Base-by-base conservation (phyloP, 2,329 filamentous ascomycete species). In the Westerdykella aurantiaca region DNA sequence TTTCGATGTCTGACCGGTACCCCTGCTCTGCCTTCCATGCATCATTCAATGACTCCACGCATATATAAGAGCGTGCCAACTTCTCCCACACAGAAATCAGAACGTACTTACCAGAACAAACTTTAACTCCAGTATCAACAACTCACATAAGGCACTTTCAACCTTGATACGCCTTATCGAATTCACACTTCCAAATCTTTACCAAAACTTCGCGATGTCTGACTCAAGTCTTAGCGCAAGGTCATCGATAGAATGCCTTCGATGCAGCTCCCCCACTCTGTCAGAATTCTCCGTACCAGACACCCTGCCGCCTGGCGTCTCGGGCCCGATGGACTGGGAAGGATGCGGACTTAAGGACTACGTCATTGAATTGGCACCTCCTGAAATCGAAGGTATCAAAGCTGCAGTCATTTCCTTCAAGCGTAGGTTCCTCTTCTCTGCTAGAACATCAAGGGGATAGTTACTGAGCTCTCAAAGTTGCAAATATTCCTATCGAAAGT, bases 381-480 rank as follows among this genome's bases (percentile, higher is more conserved):
- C 46, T 10, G 64, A 66, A 25, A 43, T 67, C 10, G 53, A 56
- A 17, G 49, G 56, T 37, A 56, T 67, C 31, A 51, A 58, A 12
- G 55, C 57, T n/a, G 63, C 63, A 25, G 56, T 67, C 3, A 55
- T 66, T 35, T 51, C 52, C 34, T 61, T 66, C 47, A 64, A 61
- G 39, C 49, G 60, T 61, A 53, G 47, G 58, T 50, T 12, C 10
- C 31, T 37, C 16, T 37, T 16, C 5, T 13, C n/a, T 22, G 6
- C 40, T 10, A 2, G 6, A 31, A 33, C 6, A 12, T 25, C 31
- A 29, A n/a, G 14, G 18, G 5, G 21, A 7, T 6, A 2, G 22
- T 16, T 6, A 22, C 22, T n/a, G 17, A 21, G 10, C 25, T 17
- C 6, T 31, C 25, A 5, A 17, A 18, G 34, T 18, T n/a, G 16